These are phyloP conservation scores for Strobilomyces confusus DNA, from an alignment of 768 basidiomycete genomes.

Conservation along the genomic window DNA sequence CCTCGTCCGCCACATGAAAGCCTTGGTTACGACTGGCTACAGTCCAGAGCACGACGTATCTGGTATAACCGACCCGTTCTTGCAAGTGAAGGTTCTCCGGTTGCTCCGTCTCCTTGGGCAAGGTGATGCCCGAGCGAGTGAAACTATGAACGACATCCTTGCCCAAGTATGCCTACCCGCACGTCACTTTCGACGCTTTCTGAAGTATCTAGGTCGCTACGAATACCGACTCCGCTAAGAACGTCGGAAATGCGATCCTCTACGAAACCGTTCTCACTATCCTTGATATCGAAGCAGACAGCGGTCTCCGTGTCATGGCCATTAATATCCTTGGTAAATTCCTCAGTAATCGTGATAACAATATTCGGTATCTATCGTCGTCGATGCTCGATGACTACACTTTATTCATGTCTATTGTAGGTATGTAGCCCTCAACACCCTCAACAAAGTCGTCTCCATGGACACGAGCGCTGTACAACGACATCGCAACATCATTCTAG, in stretches of 20 bases:
- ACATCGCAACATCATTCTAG: conserved; percentile 97
- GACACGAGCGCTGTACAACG: conserved; percentile 98
- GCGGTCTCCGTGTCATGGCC: conserved; percentile 94
- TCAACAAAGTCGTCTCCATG: conserved; percentile 97
- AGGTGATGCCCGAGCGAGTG: conserved; percentile 82
- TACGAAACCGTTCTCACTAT: conserved; percentile 98
- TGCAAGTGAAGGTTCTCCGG: conserved; percentile 90
- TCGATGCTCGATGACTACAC: not conserved
- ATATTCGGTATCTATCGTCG: conserved; percentile 74
- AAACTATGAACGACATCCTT: conserved; percentile 97
- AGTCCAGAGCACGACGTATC: conserved; percentile 98
- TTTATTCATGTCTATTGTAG: conserved; percentile 38
- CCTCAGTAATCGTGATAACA: conserved; percentile 95
- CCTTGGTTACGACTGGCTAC: conserved; percentile 92
- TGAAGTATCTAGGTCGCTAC: conserved; percentile 76
- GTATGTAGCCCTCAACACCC: conserved; percentile 95
- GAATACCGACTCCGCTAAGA: conserved; percentile 96
- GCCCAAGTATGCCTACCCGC: conserved; percentile 62
- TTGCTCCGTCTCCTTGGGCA: conserved; percentile 85
- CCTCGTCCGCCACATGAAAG: conserved; percentile 92
- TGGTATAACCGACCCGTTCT: conserved; percentile 97
- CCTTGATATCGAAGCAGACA: conserved; percentile 95
- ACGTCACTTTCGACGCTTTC: not conserved
- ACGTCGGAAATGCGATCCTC: conserved; percentile 95
- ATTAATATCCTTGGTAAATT: conserved; percentile 99